Conservation (phyloP, 257 asterid species). For the Hygrophila difformis region DNA sequence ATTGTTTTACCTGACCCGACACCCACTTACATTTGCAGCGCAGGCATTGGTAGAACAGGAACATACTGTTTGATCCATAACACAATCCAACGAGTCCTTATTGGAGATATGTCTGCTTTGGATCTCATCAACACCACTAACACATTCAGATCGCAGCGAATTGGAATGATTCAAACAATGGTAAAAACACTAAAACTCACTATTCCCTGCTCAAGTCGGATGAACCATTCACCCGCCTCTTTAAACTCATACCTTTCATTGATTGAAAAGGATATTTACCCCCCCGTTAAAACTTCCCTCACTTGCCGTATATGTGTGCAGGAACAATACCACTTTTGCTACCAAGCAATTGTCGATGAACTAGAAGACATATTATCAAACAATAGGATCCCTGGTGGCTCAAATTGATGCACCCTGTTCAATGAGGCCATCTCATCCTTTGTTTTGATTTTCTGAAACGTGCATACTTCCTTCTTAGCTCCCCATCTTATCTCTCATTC, state of each 20-base stretch:
- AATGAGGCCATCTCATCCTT: too few species aligned
- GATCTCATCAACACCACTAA: constrained; percentile 59
- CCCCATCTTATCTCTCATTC: too few species aligned
- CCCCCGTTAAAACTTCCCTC: too few species aligned
- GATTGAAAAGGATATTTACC: too few species aligned
- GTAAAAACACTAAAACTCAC: constrained; percentile 26
- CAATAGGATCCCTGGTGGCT: constrained; percentile 20
- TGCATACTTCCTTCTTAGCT: too few species aligned
- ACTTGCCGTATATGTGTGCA: constrained; percentile 19
- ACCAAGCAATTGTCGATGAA: constrained; percentile 62
- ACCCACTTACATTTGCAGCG: constrained; percentile 55
- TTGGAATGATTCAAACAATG: constrained; percentile 85
- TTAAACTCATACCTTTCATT: too few species aligned
- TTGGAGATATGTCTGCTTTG: constrained; percentile 71
- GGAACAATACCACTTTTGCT: constrained; percentile 81
- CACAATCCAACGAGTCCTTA: constrained; percentile 66
- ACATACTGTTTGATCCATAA: constrained; percentile 79
- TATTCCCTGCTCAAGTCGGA: constrained; percentile 19
- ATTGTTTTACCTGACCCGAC: constrained; percentile 13
- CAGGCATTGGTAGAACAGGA: constrained; percentile 72
- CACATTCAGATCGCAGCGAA: constrained; percentile 67
- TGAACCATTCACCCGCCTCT: too few species aligned
- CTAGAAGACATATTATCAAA: constrained; percentile 48
- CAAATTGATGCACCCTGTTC: too few species aligned
- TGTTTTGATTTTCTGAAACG: too few species aligned